Base-by-base conservation (phyloP, 2,329 filamentous ascomycete species). In the Hymenoscyphus linearis region DNA sequence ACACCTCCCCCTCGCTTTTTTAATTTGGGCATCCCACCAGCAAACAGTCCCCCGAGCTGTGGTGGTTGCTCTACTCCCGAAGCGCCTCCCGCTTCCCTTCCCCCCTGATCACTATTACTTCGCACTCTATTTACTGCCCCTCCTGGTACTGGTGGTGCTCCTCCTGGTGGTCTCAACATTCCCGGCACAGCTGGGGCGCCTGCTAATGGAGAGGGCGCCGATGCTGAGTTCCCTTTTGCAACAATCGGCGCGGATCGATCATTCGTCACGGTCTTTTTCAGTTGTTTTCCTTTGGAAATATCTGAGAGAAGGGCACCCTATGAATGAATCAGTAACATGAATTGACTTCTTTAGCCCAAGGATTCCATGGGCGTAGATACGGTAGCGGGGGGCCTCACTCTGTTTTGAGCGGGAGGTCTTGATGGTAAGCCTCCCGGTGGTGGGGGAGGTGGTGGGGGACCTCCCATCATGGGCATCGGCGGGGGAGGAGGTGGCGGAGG, bases 21-120 rank as follows among this genome's bases (percentile, higher is more conserved):
- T 71, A 99, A 74, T 77, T 97, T 98, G 2, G 95, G 95, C 85
- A 98, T 98, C 40, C 93, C 95, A 37, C 91, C 93, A 1, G 90
- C 91, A 72, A 99, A 96, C 27, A 99, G 75, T 1, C 95, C 95
- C 34, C 80, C 93, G 12, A 98, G 76, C 73, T 97, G 93, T 12
- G 92, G 91, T 55, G 90, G 85, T 22, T 85, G 75, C 25, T 87
- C 83, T 67, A 81, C 75, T 1, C 76, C 76, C 18, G 75, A 67
- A 13, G 72, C 73, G 3, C 75, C 72, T 50, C 69, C 73, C 44
- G 73, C 72, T 63, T 80, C 77, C 64, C 77, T 76, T 53, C 81
- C 79, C 22, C 80, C 81, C 58, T 84, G 83, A 69, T 96, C 91
- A 74, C 93, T 96, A 74, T 95, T 93, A 75, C 91, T 96, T 73